Base-by-base conservation (phyloP, 352 stramenopile genomes). In the Pythium rishiriense region DNA sequence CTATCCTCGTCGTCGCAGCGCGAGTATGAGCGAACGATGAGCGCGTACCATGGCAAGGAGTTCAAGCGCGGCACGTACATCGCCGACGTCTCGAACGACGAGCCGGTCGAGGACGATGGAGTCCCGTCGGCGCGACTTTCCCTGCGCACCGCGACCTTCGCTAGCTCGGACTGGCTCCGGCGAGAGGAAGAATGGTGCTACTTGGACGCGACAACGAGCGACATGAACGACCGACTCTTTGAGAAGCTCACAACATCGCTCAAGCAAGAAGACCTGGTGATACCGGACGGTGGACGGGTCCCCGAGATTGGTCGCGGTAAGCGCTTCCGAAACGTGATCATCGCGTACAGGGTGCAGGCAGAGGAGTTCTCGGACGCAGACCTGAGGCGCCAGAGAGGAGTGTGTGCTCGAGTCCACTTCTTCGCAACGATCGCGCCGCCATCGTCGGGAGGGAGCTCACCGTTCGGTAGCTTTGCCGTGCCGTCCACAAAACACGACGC, bases 151-250 rank as follows among this genome's bases (percentile, higher is more conserved):
- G 58, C 53, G 21, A 64, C 51, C 17, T 67, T 66, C 37, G 28
- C 51, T n/a, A 28, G 28, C 19, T 29, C 24, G 7, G 48, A 35
- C 14, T 60, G 41, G 58, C 33, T 67, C 8, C 35, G 28, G 1
- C 57, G 52, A 37, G 26, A 59, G 14, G 64, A 67, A 11, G 51
- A 58, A 25, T 72, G 64, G 64, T 67, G 64, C 41, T 72, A 46
- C 25, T 25, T 72, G 14, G 64, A 72, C 28, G 29, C 50, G 4
- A 51, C 35, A 1, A 24, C 35, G n/a, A 46, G 29, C 4, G 35
- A 63, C 21, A 1, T 22, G 8, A 4, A 45, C 0, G 22, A 29
- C 24, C 8, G 58, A 11, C 19, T 28, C 26, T 70, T 66, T 41
- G 48, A 66, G 24, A 65, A 70, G 31, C 39, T 56, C 14, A 50